Base-by-base conservation (phyloP, 768 basidiomycete genomes). In the Leccinum pellstonianum region DNA sequence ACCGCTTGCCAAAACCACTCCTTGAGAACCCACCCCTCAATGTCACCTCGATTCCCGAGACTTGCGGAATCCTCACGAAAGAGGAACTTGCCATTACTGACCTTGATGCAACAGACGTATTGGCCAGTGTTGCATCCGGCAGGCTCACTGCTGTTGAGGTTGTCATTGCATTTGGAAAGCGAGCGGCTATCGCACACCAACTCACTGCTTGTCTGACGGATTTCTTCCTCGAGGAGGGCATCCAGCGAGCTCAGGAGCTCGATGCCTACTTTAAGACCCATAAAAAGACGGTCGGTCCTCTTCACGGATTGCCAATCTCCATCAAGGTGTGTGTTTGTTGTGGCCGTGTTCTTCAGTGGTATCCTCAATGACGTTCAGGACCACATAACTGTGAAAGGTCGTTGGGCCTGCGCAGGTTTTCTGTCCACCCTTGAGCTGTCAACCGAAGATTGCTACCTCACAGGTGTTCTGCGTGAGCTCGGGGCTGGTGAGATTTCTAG, bases 151-250 rank as follows among this genome's bases (percentile, higher is more conserved):
- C 79, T 1, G 78, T 80, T 6, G 72, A 75, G 17, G 77, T 78
- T 23, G 72, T 75, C 5, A 68, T 65, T 14, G 81, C 82, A 2
- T 82, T 79, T 59, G 76, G 68, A 55, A 82, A 81, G 66, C 72
- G 83, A n/a, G 82, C 83, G 10, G 76, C 77, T 15, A 76, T 85
- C 53, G 83, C 81, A 4, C 81, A 84, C 46, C 82, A 81, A 59
- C 63, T 83, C 29, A 64, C 70, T 4, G 63, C 66, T 48, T 80
- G 77, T 58, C 56, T 81, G 11, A 76, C 76, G 41, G 79, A 79
- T 59, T 74, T 80, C 58, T 81, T 81, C 67, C 70, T 81, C 47
- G 80, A 81, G 2, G 77, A 77, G 57, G 78, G 67, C 0, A 66
- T 78, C 38, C 65, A 62, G 54, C 73, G 68, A 48, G 81, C 81